Evolutionary conservation across 192 early-diverging fungal genomes (phyloP).

Genomic region (Umbelopsis sp.): DNA sequence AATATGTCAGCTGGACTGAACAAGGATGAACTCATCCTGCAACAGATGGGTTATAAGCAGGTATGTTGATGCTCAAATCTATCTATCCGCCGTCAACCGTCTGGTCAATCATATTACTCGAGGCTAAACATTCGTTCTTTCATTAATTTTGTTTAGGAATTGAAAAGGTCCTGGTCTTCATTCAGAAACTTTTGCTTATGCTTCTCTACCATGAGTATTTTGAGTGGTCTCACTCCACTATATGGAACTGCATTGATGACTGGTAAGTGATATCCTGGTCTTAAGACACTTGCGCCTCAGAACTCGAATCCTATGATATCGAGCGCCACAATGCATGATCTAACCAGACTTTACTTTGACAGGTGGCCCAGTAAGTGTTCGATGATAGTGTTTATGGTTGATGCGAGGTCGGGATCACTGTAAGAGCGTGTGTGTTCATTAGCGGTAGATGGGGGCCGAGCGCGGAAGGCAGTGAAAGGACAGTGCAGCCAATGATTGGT

Average conservation of each 20-base stretch:
- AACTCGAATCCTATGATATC: background rate
- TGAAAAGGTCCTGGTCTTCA: conserved; percentile 41
- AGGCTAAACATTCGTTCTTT: background rate
- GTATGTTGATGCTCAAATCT: conserved; percentile 3
- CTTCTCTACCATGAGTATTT: conserved; percentile 44
- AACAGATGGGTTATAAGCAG: conserved; percentile 50
- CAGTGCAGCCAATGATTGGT: background rate
- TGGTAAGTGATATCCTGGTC: conserved; percentile 10
- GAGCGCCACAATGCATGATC: background rate
- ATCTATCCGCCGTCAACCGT: background rate
- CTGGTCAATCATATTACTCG: too few species aligned
- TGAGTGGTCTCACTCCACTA: conserved; percentile 44
- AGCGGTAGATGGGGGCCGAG: too few species aligned
- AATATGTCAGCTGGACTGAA: conserved; percentile 15
- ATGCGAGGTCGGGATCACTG: background rate
- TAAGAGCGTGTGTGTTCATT: background rate
- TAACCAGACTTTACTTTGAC: background rate
- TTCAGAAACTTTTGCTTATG: conserved; percentile 47
- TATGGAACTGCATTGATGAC: conserved; percentile 44
- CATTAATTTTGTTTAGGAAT: conserved; percentile 20
- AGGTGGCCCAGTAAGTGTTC: conserved; percentile 21
- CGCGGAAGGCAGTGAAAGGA: too few species aligned
- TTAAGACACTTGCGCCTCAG: background rate
- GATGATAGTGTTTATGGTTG: too few species aligned
- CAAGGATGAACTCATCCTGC: conserved; percentile 40